Evolutionary conservation across 805 yeast genomes (phyloP).

Genomic region (Grigorovia transvaalensis): DNA sequence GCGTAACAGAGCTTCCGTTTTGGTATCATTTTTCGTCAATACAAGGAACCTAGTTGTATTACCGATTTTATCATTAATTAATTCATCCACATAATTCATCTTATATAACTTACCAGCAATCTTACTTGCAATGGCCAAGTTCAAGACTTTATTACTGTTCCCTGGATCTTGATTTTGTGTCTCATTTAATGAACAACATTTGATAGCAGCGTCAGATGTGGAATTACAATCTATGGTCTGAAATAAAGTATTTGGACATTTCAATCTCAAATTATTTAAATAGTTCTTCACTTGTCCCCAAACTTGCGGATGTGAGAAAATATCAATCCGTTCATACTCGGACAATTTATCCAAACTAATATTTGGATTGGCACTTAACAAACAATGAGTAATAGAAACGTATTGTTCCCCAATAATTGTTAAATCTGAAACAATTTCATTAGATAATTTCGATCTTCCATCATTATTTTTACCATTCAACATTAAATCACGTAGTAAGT

Average conservation of each 20-base stretch:
- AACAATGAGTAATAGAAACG: constrained; percentile 73
- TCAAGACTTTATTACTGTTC: constrained; percentile 21
- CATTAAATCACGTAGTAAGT: constrained; percentile 61
- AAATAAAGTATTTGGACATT: constrained; percentile 26
- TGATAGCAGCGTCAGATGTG: constrained; percentile 76
- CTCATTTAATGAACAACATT: constrained; percentile 30
- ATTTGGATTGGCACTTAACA: constrained; percentile 35
- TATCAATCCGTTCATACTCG: constrained; percentile 35
- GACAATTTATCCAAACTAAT: constrained; percentile 7
- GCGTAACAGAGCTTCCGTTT: not conserved
- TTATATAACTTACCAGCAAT: constrained; percentile 54
- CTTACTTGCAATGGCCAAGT: constrained; percentile 65
- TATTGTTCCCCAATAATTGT: constrained; percentile 65
- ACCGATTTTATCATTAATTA: constrained; percentile 60
- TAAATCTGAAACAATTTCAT: constrained; percentile 30
- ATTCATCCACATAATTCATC: constrained; percentile 42
- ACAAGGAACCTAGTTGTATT: constrained; percentile 84
- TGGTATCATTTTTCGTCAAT: constrained; percentile 34
- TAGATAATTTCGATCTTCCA: not conserved
- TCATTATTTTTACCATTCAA: constrained; percentile 6
- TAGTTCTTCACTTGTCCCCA: constrained; percentile 85
- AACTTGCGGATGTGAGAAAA: constrained; percentile 94
- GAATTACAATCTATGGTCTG: constrained; percentile 59
- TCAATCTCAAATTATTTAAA: constrained; percentile 30
- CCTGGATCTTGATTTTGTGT: constrained; percentile 6